Base-by-base conservation (phyloP, 768 basidiomycete genomes). In the Zangia roseola region DNA sequence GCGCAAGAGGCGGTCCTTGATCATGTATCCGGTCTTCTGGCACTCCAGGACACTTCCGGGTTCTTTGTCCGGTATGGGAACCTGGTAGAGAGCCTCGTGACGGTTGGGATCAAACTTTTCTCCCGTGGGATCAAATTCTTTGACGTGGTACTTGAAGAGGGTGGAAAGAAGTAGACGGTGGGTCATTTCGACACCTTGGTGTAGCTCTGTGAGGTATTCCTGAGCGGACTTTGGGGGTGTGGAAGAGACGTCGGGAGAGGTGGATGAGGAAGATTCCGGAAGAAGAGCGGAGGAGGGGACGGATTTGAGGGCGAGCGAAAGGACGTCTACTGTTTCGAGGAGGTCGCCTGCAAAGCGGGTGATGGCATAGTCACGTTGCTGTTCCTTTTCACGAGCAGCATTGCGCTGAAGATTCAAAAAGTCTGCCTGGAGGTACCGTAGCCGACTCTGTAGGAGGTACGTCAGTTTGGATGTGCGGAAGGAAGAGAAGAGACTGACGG, bases 61-160 rank as follows among this genome's bases (percentile, higher is more conserved):
- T 65, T 87, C 84, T 71, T 90, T 91, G 13, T 80, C 89, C n/a
- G 91, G 87, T 55, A 94, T 77, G 19, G 94, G 93, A 21, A 82
- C 90, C 72, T 94, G 92, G 71, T 91, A 98, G 23, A 97, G 76
- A 10, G 97, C 97, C 71, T 99, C 97, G 61, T 98, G 95, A 26
- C 74, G 71, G 70, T 97, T 97, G 14, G 97, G 95, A 70, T 99
- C 94, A 61, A 99, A 99, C 56, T 75, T 77, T 69, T 95, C 92
- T 36, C 95, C 95, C 0, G 82, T 86, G 13, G 94, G 91, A 65
- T 97, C 92, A 61, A 93, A 97, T 2, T 88, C 83, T 50, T 86
- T 91, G 67, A 98, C 83, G 51, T 94, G 87, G 71, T 94, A 92
- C 71, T 91, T 86, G 74, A 85, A 90, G 28, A 99, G 78, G 2